These are phyloP conservation scores for Cystobasidium onofrii DNA, from an alignment of 768 basidiomycete genomes.

Conservation along the genomic window DNA sequence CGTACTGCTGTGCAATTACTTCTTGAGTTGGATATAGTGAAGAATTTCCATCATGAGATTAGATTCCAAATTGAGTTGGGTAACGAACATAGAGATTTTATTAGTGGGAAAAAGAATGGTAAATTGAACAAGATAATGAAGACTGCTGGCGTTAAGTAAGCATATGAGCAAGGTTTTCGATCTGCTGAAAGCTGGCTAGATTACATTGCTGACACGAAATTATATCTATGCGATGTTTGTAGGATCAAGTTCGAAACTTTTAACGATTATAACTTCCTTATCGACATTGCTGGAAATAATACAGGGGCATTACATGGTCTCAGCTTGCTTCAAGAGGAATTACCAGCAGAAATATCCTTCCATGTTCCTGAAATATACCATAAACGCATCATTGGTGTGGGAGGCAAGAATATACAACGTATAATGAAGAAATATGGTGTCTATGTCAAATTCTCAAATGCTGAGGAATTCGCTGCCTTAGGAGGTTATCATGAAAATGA, in stretches of 20 bases:
- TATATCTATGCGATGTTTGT: too few species aligned
- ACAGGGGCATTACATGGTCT: conserved; percentile 77
- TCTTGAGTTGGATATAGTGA: conserved; percentile 81
- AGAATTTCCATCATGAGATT: conserved; percentile 89
- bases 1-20: conserved; percentile 74
- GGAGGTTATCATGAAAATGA: conserved; percentile 96
- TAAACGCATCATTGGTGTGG: conserved; percentile 97
- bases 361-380: conserved; percentile 97
- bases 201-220: too few species aligned
- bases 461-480: conserved; percentile 87
- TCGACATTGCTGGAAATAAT: conserved; percentile 80
- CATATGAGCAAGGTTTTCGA: background rate
- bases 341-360: conserved; percentile 98
- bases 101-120: conserved; percentile 97
- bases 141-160: conserved; percentile 72
- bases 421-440: conserved; percentile 99
- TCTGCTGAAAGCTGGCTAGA: too few species aligned
- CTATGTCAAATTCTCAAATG: conserved; percentile 97
- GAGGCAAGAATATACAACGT: conserved; percentile 91
- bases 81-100: conserved; percentile 96
- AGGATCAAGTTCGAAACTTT: conserved; percentile 94
- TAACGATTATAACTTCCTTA: conserved; percentile 54
- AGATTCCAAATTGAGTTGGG: conserved; percentile 96
- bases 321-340: conserved; percentile 82
- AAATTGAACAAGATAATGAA: conserved; percentile 99